A percentile compares a stretch with the other conserved stretches of the same genome.
These are phyloP conservation scores for Ogataea paradorogensis DNA, from an alignment of 805 yeast genomes.

Conservation along the genomic window DNA sequence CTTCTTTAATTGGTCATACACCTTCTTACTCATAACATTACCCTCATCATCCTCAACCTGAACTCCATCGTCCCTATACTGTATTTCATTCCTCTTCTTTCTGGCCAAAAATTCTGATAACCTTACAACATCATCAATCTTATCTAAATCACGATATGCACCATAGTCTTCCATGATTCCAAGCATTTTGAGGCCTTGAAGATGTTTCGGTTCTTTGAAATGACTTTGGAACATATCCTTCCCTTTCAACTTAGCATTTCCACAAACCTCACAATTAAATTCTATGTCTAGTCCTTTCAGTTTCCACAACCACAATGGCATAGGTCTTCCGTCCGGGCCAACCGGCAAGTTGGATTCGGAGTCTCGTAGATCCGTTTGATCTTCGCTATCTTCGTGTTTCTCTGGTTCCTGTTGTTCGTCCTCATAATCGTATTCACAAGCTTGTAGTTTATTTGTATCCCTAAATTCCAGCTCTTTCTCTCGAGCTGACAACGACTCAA, in stretches of 20 bases:
- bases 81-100: conserved; percentile 36
- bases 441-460: conserved; percentile 34
- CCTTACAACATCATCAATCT: conserved; percentile 63
- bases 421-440: conserved; percentile 30
- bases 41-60: conserved; percentile 94
- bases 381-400: conserved; percentile 26
- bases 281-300: conserved; percentile 77
- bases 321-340: conserved; percentile 88
- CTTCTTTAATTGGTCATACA: conserved; percentile 78
- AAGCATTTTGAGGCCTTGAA: conserved; percentile 66
- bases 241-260: conserved; percentile 70
- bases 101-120: conserved; percentile 50
- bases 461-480: conserved; percentile 58
- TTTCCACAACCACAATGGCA: conserved; percentile 91
- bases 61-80: conserved; percentile 50
- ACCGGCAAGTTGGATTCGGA: conserved; percentile 64
- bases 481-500: conserved; percentile 63
- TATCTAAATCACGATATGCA: conserved; percentile 60
- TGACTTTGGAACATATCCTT: conserved; percentile 69
- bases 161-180: conserved; percentile 56
- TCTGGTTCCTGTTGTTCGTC: conserved; percentile 18
- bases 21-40: conserved; percentile 82
- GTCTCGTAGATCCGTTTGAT: conserved; percentile 31
- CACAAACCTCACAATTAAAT: conserved; percentile 84
- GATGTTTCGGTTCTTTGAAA: conserved; percentile 68